phyloP scores from a whole-genome alignment of 805 yeast species.

The Candida xyloterini region DNA sequence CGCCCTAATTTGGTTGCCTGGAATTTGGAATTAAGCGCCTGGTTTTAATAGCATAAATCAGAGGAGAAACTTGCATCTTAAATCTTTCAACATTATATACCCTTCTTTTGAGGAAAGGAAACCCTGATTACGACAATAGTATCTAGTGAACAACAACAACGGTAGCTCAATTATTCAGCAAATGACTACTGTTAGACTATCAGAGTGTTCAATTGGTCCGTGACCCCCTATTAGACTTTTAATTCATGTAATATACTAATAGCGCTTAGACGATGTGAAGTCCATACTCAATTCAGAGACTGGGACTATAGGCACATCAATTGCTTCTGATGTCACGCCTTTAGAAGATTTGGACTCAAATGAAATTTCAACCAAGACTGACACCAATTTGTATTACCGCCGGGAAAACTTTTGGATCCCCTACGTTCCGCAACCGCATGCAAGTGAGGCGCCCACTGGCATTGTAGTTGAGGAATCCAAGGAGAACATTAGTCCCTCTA shows the following conservation, averaged over 20 bases:
- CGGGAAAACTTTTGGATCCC: background rate
- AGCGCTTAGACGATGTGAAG: background rate
- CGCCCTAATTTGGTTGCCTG: no score
- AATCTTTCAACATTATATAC: background rate
- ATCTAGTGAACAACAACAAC: background rate
- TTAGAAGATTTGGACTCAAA: background rate
- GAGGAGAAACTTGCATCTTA: background rate
- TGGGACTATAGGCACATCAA: background rate
- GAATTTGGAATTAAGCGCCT: no score
- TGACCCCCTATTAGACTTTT: background rate
- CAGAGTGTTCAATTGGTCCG: background rate
- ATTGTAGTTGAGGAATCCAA: no score
- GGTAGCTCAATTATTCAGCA: background rate
- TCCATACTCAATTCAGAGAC: background rate
- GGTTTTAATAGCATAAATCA: no score
- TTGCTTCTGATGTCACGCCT: background rate
- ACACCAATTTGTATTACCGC: background rate
- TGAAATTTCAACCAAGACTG: background rate
- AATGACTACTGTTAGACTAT: background rate
- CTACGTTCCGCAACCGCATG: background rate
- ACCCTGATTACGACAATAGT: background rate
- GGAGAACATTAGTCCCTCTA: background rate
- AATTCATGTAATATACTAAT: background rate
- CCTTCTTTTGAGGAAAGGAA: background rate
- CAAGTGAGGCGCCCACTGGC: background rate